phyloP scores from a whole-genome alignment of 768 basidiomycete genomes.

The Phlegmacium glaucopus region DNA sequence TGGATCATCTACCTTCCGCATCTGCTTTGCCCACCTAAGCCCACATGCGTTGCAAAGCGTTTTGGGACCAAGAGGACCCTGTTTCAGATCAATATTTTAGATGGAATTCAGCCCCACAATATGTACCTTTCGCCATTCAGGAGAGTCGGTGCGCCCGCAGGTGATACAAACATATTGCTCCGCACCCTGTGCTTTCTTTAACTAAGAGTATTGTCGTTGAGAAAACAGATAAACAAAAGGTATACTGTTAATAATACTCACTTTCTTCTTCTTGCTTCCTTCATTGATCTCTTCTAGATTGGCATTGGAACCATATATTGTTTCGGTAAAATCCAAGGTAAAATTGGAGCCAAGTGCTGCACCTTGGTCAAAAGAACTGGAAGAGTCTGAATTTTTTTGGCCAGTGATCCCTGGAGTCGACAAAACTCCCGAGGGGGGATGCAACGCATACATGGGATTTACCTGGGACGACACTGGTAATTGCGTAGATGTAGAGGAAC shows the following conservation, averaged over 20 bases:
- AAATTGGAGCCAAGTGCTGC: neutral
- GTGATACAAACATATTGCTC: conserved; percentile 87
- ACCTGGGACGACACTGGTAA: conserved; percentile 18
- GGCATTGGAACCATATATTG: conserved; percentile 11
- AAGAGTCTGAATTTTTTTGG: neutral
- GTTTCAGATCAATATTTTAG: conserved; percentile 3
- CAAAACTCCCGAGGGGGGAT: conserved; percentile 5
- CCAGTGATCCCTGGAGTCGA: neutral
- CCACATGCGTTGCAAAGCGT: conserved; percentile 98
- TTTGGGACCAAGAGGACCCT: conserved; percentile 94
- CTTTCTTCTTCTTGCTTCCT: conserved; percentile 63
- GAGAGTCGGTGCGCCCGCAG: conserved; percentile 93
- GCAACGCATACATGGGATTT: conserved; percentile 33
- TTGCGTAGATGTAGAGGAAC: conserved; percentile 18
- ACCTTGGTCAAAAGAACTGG: neutral
- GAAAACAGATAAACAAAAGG: neutral
- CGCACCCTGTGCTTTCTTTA: conserved; percentile 43
- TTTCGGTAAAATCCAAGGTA: conserved; percentile 1
- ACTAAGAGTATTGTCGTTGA: conserved; percentile 18
- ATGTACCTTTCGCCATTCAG: conserved; percentile 90
- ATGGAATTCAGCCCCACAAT: conserved; percentile 3
- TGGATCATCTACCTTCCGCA: conserved; percentile 37
- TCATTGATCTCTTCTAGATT: conserved; percentile 45
- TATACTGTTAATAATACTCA: conserved; percentile 14
- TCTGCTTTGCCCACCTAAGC: conserved; percentile 84